These are phyloP conservation scores for Rhodotorula sphaerocarpa DNA, from an alignment of 768 basidiomycete species.

Conservation along the genomic window DNA sequence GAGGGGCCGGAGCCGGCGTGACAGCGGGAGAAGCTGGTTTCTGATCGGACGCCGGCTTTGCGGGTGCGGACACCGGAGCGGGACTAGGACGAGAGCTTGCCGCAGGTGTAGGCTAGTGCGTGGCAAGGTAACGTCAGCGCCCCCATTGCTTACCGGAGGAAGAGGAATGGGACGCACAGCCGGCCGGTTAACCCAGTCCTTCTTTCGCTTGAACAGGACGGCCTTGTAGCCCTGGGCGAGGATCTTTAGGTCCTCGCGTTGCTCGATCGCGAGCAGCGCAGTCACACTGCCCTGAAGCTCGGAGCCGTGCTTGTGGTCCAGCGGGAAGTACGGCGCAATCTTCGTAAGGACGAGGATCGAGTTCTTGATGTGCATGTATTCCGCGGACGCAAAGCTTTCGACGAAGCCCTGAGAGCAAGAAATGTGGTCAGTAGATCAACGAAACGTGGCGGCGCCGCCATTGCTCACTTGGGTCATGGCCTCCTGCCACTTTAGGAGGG, in stretches of 20 bases:
- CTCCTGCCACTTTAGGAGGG: conserved; percentile 76
- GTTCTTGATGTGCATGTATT: conserved; percentile 97
- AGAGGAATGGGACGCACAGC: not conserved
- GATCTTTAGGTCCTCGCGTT: conserved; percentile 49
- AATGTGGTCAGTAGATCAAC: not conserved
- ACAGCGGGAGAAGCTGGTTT: not conserved
- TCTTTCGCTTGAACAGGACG: conserved; percentile 26
- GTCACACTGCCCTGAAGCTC: conserved; percentile 42
- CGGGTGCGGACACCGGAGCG: not conserved
- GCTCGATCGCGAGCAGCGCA: conserved; percentile 58
- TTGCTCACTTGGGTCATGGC: conserved; percentile 60
- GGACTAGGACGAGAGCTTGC: no score
- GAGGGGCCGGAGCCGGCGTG: conserved; percentile 2
- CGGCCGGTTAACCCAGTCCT: conserved; percentile 18
- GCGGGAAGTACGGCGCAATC: conserved; percentile 78
- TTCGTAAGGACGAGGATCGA: conserved; percentile 89
- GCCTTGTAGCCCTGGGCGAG: conserved; percentile 38
- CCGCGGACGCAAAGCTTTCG: conserved; percentile 72
- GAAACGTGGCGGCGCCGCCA: no score
- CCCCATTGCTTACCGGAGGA: not conserved
- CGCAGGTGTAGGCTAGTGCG: no score
- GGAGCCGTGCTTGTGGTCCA: conserved; percentile 59
- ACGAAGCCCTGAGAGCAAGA: conserved; percentile 56
- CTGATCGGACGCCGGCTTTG: not conserved
- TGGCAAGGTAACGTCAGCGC: no score